These are phyloP conservation scores for Colletotrichum simmondsii DNA, from an alignment of 2,329 filamentous ascomycete genomes.

Conservation along the genomic window DNA sequence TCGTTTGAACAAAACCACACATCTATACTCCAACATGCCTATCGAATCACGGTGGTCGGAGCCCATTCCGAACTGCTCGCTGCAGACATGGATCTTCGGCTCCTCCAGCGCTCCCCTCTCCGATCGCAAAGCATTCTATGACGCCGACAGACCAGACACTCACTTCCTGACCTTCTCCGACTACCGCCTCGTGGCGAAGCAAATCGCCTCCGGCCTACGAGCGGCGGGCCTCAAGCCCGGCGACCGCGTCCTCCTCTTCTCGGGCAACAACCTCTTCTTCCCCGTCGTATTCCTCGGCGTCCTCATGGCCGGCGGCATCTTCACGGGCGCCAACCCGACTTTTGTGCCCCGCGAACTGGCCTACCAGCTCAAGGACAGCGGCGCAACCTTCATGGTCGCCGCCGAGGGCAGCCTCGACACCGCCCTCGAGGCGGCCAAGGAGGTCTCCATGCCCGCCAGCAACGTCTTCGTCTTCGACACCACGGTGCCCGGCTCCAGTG, in stretches of 20 bases:
- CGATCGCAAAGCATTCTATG: slow-evolving; percentile 64
- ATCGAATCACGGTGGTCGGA: slow-evolving; percentile 59
- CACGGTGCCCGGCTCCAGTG: slow-evolving; percentile 48
- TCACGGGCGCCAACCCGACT: slow-evolving; percentile 79
- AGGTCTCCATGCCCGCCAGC: slow-evolving; percentile 63
- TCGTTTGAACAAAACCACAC: background rate
- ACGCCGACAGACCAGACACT: slow-evolving; percentile 74
- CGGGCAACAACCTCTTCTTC: slow-evolving; percentile 79
- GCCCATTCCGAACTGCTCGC: slow-evolving; percentile 58
- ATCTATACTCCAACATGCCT: slow-evolving; percentile 48
- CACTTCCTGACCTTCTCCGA: slow-evolving; percentile 72
- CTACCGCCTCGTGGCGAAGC: slow-evolving; percentile 78
- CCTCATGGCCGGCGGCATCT: slow-evolving; percentile 82
- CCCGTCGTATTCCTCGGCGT: slow-evolving; percentile 77
- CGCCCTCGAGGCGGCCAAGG: slow-evolving; percentile 72
- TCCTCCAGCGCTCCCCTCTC: slow-evolving; percentile 55
- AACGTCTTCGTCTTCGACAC: slow-evolving; percentile 75
- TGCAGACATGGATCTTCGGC: slow-evolving; percentile 67
- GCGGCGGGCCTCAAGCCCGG: slow-evolving; percentile 72
- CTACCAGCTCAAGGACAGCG: slow-evolving; percentile 79
- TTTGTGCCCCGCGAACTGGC: slow-evolving; percentile 77
- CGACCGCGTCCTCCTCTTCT: slow-evolving; percentile 79
- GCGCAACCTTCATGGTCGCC: slow-evolving; percentile 74
- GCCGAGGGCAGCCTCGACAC: slow-evolving; percentile 68
- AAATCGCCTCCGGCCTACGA: slow-evolving; percentile 75